Conservation (phyloP, 306 rosid genomes). For the Quercus mongolica region DNA sequence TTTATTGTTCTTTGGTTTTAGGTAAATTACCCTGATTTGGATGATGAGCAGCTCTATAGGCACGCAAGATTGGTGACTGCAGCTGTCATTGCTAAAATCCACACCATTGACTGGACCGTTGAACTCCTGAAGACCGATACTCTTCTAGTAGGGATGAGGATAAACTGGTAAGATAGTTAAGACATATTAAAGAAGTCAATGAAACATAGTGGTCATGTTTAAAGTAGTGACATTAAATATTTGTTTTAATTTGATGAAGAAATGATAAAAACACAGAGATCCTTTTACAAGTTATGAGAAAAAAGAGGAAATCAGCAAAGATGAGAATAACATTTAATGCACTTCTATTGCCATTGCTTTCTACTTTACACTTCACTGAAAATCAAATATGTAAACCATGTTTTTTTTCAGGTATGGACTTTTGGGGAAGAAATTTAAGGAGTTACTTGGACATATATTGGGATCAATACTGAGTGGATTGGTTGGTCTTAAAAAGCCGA, state of each 20-base stretch:
- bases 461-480: constrained; percentile 68
- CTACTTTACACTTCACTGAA: background rate
- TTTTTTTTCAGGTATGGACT: constrained; percentile 61
- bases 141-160: constrained; percentile 63
- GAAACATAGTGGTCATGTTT: too few species aligned
- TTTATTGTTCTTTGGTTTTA: constrained; percentile 18
- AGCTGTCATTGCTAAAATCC: constrained; percentile 77
- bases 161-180: constrained; percentile 50
- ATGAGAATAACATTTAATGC: background rate
- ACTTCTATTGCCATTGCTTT: background rate
- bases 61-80: constrained; percentile 76
- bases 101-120: constrained; percentile 86
- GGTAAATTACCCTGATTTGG: constrained; percentile 49
- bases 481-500: constrained; percentile 62
- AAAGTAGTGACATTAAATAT: too few species aligned
- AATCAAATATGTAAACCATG: background rate
- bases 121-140: constrained; percentile 71
- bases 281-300: too few species aligned
- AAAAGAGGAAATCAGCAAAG: too few species aligned
- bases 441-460: constrained; percentile 48
- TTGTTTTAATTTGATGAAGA: background rate
- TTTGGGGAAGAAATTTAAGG: constrained; percentile 71
- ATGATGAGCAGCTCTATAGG: constrained; percentile 67
- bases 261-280: too few species aligned
- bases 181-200: too few species aligned